Evolutionary conservation across 768 basidiomycete genomes (phyloP).

Genomic region (Panellus pusillus): DNA sequence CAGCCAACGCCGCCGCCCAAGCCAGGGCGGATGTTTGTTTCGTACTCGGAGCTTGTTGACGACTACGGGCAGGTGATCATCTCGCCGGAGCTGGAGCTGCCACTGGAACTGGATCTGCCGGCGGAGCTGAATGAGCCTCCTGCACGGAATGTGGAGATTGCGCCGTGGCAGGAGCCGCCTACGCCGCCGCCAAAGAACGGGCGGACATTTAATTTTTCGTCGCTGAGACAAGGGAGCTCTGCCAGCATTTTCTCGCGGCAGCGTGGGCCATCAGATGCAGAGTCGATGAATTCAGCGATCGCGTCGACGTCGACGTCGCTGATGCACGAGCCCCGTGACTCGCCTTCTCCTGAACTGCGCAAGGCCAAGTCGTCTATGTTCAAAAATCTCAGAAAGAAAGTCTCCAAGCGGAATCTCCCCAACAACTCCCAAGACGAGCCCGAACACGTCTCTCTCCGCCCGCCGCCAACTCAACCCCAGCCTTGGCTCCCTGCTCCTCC

Average conservation of each 20-base stretch:
- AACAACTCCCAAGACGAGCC: slow-evolving; percentile 26
- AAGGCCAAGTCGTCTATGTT: slow-evolving; percentile 53
- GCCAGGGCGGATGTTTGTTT: slow-evolving; percentile 13
- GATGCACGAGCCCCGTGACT: slow-evolving; percentile 9
- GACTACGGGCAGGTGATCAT: slow-evolving; percentile 23
- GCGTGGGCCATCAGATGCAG: slow-evolving; percentile 20
- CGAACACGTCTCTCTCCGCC: slow-evolving; percentile 39
- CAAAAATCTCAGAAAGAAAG: slow-evolving; percentile 40
- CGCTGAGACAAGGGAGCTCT: slow-evolving; percentile 21
- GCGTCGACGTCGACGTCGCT: slow-evolving; percentile 10
- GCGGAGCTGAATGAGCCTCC: too few species aligned
- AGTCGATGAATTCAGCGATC: slow-evolving; percentile 17
- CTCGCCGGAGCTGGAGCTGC: slow-evolving; percentile 20
- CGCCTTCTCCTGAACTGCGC: slow-evolving; percentile 36
- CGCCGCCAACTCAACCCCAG: slow-evolving; percentile 33
- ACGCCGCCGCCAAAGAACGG: slow-evolving; percentile 24
- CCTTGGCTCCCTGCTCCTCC: slow-evolving; percentile 23
- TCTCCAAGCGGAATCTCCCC: slow-evolving; percentile 41
- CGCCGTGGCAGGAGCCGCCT: slow-evolving; percentile 21
- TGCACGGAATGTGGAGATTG: slow-evolving; percentile 23
- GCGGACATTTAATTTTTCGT: slow-evolving; percentile 26
- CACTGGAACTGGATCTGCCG: too few species aligned
- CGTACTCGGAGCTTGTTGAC: slow-evolving; percentile 23
- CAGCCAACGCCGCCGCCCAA: slow-evolving; percentile 20
- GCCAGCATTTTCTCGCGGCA: slow-evolving; percentile 19